phyloP scores from a whole-genome alignment of 106 monocot species.

The Dendrobium catenatum region DNA sequence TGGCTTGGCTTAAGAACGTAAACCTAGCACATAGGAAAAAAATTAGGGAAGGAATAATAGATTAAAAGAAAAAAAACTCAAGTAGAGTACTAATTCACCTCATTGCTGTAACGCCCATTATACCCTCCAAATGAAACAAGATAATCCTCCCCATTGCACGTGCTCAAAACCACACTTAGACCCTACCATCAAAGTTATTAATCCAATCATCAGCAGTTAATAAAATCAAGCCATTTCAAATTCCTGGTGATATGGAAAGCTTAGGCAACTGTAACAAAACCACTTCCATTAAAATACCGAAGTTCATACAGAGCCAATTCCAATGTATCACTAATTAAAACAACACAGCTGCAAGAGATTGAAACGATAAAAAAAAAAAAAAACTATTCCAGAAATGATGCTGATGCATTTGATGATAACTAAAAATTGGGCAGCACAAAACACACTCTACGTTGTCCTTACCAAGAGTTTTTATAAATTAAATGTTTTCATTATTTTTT shows the following conservation, averaged over 20 bases:
- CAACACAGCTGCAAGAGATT: not conserved
- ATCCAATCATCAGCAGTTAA: slow-evolving; percentile 7
- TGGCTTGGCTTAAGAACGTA: slow-evolving; percentile 73
- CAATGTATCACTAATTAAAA: not conserved
- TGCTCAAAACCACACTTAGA: slow-evolving; percentile 64
- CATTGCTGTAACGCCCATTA: slow-evolving; percentile 88
- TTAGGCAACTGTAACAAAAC: not conserved
- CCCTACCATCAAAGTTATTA: slow-evolving; percentile 37
- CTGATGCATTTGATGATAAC: not conserved
- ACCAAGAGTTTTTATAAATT: not conserved
- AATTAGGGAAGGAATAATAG: not conserved
- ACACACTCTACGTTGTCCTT: not conserved
- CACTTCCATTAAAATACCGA: not conserved
- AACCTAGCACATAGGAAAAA: slow-evolving; percentile 31
- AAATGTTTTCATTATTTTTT: not conserved
- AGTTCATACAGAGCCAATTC: not conserved
- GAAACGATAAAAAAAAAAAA: not conserved
- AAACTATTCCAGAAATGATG: not conserved
- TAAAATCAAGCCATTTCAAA: not conserved
- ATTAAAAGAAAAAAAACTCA: slow-evolving; percentile 7
- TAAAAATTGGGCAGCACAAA: not conserved
- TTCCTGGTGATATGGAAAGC: too few species aligned
- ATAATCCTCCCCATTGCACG: slow-evolving; percentile 74
- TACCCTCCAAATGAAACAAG: slow-evolving; percentile 97
- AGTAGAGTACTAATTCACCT: slow-evolving; percentile 29